phyloP scores from a whole-genome alignment of 2,329 filamentous ascomycete species.

The Claviceps sp. region DNA sequence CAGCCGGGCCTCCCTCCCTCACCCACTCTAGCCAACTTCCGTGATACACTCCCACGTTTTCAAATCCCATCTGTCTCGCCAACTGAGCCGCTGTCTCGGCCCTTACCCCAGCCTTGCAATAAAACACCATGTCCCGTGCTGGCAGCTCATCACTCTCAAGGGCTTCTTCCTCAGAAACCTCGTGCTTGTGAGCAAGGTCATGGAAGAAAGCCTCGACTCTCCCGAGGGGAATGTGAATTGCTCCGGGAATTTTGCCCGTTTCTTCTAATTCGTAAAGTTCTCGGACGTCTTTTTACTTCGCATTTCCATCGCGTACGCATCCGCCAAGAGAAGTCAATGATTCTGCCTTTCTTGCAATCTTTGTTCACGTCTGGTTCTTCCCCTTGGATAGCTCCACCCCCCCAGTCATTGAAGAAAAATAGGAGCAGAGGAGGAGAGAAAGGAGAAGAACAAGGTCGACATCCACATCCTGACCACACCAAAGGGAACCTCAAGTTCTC shows the following conservation, averaged over 20 bases:
- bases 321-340: neutral
- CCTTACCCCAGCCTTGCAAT: conserved; percentile 85
- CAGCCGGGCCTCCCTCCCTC: conserved; percentile 48
- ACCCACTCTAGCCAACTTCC: conserved; percentile 79
- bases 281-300: conserved; percentile 44
- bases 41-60: conserved; percentile 54
- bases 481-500: too few relatives aligned
- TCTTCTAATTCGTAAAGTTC: conserved; percentile 53
- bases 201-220: conserved; percentile 69
- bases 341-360: too few relatives aligned
- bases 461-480: too few relatives aligned
- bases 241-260: conserved; percentile 63
- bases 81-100: conserved; percentile 64
- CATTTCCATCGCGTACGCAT: too few relatives aligned
- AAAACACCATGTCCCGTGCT: conserved; percentile 57
- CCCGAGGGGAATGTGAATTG: conserved; percentile 70
- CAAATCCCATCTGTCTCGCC: conserved; percentile 65
- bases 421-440: neutral
- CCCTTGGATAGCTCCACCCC: neutral
- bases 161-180: conserved; percentile 54
- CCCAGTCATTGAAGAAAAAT: neutral
- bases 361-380: neutral
- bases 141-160: conserved; percentile 66
- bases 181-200: conserved; percentile 25
- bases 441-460: neutral